Evolutionary conservation across 164 flowering plant species (phyloP), one percentile per base, ranked within the genome.

Genomic region (Vitis amurensis): DNA sequence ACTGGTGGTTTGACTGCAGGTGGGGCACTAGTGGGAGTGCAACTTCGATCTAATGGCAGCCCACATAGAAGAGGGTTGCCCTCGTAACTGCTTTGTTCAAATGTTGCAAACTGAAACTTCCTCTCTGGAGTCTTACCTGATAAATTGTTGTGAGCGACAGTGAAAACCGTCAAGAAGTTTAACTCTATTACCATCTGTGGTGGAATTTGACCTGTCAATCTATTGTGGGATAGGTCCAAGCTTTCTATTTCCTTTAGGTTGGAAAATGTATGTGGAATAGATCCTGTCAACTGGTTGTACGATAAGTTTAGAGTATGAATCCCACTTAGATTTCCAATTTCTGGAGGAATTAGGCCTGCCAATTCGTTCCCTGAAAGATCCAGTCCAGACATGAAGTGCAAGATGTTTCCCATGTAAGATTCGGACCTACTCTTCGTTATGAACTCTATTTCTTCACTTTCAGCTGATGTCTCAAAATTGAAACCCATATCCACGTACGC

Each of bases 311-410:
- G 30, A 1, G 49, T 50, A 4, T 12, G 68, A 9, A 72, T 50
- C 4, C 17, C 29, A 14, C 7, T 58, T 10, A 73, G 55, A 27
- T 72, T 29, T 30, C 76, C 79, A 9, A 75, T 62, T 59, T 79
- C 74, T 13, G 11, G 55, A 16, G 82, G 82, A 15, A 79, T 69
- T 16, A 19, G 17, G 3, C 76, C 76, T 0, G 37, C 60, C 60
- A 79, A 37, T 9, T 57, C 48, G 52, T 79, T 79, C 37, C 29
- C 50, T 1, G 82, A 79, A 2, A 79, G 59, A 68, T 79, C 77
- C 10, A 79, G 19, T 48, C 75, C 77, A 13, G 70, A 68, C 51
- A 75, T 59, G 16, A 23, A 65, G 1, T 17, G 1, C 11, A 68
- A 67, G 4, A 58, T 27, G 8, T 15, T 44, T 9, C 64, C 73